Base-by-base conservation (phyloP, 345 rosid species). In the Barbarea vulgaris region DNA sequence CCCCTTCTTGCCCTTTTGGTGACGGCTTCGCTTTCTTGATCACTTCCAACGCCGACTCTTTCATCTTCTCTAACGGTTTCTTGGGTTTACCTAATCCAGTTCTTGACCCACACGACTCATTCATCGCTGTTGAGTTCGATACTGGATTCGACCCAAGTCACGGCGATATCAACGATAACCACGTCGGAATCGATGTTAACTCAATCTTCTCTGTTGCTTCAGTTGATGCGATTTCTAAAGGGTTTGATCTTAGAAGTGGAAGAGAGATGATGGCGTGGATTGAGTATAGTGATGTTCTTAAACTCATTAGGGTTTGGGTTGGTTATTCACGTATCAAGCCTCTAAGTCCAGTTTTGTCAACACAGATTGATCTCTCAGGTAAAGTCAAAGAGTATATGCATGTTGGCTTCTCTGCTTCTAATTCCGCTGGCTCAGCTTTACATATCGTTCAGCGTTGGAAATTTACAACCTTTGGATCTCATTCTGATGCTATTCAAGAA, bases 1-100 rank as follows among this genome's bases (percentile, higher is more conserved):
- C 89, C 28, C 84, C 91, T 12, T 13, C 70, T 21, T 88, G 97
- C 58, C 81, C 92, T 52, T 87, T 80, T 10, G 97, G 96, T 15
- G 97, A 92, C 4, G 96, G 96, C 28, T 60, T 92, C 19, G 89
- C 87, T 2, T 90, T 89, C 92, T 88, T 92, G 84, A 85, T 92
- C 78, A 84, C 96, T 21, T 87, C 97, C 15, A 81, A 77, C 37
- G 82, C 89, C 3, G 86, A 89, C 41, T 92, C 97, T 22, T 88
- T 88, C 67, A 77, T 77, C 75, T 83, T 80, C 70, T 83, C 84
- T 13, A 76, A 80, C 19, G 97, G 96, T 18, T 87, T 81, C 79
- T 80, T 87, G 78, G 96, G 92, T 1, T 87, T 92, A 47, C 92
- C 93, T 0, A 84, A 84, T 3, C 82, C 82, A 1, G 60, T 58